phyloP scores from a whole-genome alignment of 176 grass and related monocot species.

The Ampelocalamus luodianensis region DNA sequence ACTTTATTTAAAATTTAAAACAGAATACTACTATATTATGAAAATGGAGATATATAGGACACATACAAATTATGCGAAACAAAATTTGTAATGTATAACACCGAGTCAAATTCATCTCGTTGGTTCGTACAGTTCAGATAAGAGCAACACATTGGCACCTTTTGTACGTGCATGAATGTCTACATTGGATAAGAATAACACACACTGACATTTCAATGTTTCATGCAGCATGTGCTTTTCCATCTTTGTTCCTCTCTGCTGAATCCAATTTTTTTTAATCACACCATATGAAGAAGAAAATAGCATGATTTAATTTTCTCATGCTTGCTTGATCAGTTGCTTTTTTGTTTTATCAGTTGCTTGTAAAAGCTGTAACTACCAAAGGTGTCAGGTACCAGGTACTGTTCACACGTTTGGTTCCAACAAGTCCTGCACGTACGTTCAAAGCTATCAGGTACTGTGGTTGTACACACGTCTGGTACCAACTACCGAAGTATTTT shows the following conservation, averaged over 20 bases:
- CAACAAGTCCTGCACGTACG: neutral
- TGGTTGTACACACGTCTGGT: conserved; percentile 2
- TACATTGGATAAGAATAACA: neutral
- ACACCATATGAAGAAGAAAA: neutral
- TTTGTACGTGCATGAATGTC: neutral
- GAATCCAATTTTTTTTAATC: neutral
- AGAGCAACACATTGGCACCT: neutral
- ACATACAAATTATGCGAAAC: neutral
- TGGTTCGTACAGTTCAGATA: neutral
- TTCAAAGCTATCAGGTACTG: neutral
- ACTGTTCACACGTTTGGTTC: neutral
- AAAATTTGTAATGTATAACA: neutral
- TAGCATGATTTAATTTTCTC: neutral
- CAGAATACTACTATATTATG: neutral
- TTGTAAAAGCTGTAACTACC: neutral
- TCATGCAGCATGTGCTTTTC: neutral
- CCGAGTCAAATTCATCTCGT: neutral
- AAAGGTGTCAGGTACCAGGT: neutral
- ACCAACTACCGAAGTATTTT: neutral
- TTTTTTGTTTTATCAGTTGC: neutral
- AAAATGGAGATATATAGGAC: neutral
- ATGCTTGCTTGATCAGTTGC: neutral
- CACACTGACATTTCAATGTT: neutral
- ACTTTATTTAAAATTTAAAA: neutral
- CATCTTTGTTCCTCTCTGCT: neutral